phyloP scores from a whole-genome alignment of 1,284 basidiomycete genomes.

The Meripilus lineatus region DNA sequence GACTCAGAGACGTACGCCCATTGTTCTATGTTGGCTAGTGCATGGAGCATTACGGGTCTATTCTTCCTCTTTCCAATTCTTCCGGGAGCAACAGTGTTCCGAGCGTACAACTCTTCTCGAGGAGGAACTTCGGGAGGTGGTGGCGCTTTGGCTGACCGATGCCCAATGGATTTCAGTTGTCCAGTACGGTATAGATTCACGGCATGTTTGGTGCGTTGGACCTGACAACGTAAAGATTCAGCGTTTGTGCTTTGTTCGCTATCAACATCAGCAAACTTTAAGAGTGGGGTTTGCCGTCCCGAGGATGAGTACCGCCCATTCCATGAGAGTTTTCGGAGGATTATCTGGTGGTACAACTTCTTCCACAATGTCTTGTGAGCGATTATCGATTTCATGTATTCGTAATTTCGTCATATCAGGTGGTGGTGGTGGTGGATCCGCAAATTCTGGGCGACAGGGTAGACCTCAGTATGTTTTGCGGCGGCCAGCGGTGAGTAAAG shows the following conservation, averaged over 20 bases:
- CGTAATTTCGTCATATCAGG: slow-evolving; percentile 23
- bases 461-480: not conserved
- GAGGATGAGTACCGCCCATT: slow-evolving; percentile 74
- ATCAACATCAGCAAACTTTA: slow-evolving; percentile 43
- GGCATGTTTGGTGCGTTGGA: slow-evolving; percentile 65
- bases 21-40: slow-evolving; percentile 87
- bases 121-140: slow-evolving; percentile 67
- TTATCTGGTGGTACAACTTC: slow-evolving; percentile 43
- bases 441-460: slow-evolving; percentile 48
- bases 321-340: slow-evolving; percentile 59
- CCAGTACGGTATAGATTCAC: slow-evolving; percentile 69
- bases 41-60: slow-evolving; percentile 73
- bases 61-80: slow-evolving; percentile 64
- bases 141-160: slow-evolving; percentile 45
- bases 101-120: slow-evolving; percentile 47
- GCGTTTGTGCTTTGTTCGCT: not conserved
- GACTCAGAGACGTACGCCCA: slow-evolving; percentile 65
- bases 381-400: too few relatives aligned
- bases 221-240: slow-evolving; percentile 29
- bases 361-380: slow-evolving; percentile 26
- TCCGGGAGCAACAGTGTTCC: slow-evolving; percentile 57
- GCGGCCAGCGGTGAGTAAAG: not conserved
- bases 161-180: slow-evolving; percentile 60
- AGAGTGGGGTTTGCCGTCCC: slow-evolving; percentile 68
- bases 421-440: slow-evolving; percentile 55